phyloP scores from a whole-genome alignment of 148 eudicot genomes.

The Spergularia bocconei region DNA sequence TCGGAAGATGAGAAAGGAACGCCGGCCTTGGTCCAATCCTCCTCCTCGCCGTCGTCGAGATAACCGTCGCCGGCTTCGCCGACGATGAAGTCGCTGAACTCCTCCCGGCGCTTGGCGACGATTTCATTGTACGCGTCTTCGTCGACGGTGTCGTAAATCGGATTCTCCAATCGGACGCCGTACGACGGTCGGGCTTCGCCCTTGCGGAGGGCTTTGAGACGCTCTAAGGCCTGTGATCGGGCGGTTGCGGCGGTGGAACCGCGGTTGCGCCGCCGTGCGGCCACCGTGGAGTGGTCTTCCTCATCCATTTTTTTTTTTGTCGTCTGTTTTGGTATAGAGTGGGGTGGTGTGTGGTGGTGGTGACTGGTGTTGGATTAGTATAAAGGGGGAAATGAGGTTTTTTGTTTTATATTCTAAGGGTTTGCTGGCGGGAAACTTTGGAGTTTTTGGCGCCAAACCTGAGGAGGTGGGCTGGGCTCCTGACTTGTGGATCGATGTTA shows the following conservation, averaged over 20 bases:
- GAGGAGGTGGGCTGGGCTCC: too few relatives aligned
- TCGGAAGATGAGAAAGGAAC: slow-evolving; percentile 30
- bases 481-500: too few relatives aligned
- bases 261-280: slow-evolving; percentile 49
- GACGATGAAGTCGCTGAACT: slow-evolving; percentile 58
- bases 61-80: slow-evolving; percentile 43
- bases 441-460: slow-evolving; percentile 7
- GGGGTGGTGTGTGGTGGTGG: too few relatives aligned
- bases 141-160: slow-evolving; percentile 83
- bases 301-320: slow-evolving; percentile 30
- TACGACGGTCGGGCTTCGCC: slow-evolving; percentile 46
- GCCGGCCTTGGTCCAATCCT: slow-evolving; percentile 71
- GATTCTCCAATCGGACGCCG: slow-evolving; percentile 64
- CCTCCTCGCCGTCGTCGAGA: slow-evolving; percentile 86
- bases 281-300: slow-evolving; percentile 40
- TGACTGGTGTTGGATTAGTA: background rate
- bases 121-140: slow-evolving; percentile 78
- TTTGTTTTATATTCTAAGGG: background rate
- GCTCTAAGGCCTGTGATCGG: slow-evolving; percentile 66
- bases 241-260: slow-evolving; percentile 32
- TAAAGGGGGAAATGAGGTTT: background rate
- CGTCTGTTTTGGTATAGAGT: too few relatives aligned
- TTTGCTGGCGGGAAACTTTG: too few relatives aligned
- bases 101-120: slow-evolving; percentile 75
- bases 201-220: slow-evolving; percentile 51